Evolutionary conservation across 1,284 basidiomycete species (phyloP).

Genomic region (Rhodotorula sp.): DNA sequence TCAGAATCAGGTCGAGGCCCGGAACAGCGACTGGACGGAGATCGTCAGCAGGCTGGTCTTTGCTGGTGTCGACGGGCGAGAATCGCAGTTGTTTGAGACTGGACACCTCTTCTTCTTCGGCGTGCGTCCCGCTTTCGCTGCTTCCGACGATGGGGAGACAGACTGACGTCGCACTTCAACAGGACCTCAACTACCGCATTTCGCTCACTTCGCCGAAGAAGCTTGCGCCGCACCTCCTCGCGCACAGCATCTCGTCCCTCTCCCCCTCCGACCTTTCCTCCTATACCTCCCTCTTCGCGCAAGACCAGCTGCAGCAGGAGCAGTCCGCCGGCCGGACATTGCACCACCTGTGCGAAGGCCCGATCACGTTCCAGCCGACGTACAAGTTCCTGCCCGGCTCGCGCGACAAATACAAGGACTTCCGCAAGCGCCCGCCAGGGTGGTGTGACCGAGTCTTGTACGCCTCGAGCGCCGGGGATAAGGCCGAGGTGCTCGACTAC

Average conservation of each 20-base stretch:
- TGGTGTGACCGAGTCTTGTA: slow-evolving; percentile 96
- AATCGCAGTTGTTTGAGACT: slow-evolving; percentile 71
- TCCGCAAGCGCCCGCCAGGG: slow-evolving; percentile 72
- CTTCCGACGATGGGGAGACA: not conserved
- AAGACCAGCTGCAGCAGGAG: slow-evolving; percentile 73
- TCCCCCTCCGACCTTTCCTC: slow-evolving; percentile 4
- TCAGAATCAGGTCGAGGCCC: slow-evolving; percentile 62
- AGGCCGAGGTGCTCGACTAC: slow-evolving; percentile 28
- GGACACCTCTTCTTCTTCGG: slow-evolving; percentile 59
- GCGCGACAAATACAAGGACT: slow-evolving; percentile 66
- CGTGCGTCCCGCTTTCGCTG: slow-evolving; percentile 34
- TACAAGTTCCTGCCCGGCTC: slow-evolving; percentile 83
- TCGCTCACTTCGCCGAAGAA: slow-evolving; percentile 55
- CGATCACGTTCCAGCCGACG: slow-evolving; percentile 80
- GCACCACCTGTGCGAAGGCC: slow-evolving; percentile 73
- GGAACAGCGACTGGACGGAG: slow-evolving; percentile 74
- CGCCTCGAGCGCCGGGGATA: slow-evolving; percentile 62
- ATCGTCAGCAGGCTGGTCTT: slow-evolving; percentile 85
- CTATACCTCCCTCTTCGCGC: slow-evolving; percentile 61
- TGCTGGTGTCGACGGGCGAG: slow-evolving; percentile 35
- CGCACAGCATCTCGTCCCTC: slow-evolving; percentile 34
- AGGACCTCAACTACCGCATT: slow-evolving; percentile 85
- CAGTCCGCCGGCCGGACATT: slow-evolving; percentile 57
- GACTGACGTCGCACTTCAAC: slow-evolving; percentile 69
- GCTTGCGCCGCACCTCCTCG: slow-evolving; percentile 47